Evolutionary conservation across 768 basidiomycete species (phyloP).

Genomic region (Lentinula sp.): DNA sequence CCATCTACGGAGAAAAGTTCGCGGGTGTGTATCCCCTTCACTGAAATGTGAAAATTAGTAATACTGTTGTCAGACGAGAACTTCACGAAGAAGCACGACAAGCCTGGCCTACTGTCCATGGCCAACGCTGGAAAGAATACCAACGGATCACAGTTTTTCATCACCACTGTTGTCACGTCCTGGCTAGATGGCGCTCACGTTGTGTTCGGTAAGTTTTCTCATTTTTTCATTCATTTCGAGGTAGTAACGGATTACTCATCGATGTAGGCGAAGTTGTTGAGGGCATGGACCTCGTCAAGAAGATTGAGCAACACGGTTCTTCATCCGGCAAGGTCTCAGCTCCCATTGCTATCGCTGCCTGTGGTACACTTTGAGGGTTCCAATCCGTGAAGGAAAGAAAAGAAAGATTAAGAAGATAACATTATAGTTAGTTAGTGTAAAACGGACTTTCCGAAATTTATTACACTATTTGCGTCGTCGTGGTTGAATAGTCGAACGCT

Average conservation of each 20-base stretch:
- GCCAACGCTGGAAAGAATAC: constrained; percentile 87
- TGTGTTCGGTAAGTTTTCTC: neutral
- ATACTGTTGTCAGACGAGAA: neutral
- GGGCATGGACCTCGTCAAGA: constrained; percentile 1
- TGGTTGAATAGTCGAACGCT: no score
- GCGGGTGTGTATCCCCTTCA: constrained; percentile 44
- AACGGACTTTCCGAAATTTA: neutral
- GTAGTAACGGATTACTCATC: neutral
- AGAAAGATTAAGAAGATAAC: neutral
- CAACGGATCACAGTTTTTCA: constrained; percentile 97
- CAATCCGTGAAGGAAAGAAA: neutral
- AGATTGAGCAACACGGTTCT: neutral
- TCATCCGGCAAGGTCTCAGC: neutral
- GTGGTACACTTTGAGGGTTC: neutral
- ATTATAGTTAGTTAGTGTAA: constrained; percentile 6
- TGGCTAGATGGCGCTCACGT: constrained; percentile 60
- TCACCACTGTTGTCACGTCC: constrained; percentile 90
- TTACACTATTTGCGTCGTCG: neutral
- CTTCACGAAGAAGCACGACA: constrained; percentile 1
- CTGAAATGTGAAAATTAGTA: neutral
- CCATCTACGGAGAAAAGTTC: constrained; percentile 87
- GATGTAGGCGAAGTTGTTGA: constrained; percentile 7
- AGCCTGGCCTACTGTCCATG: constrained; percentile 38
- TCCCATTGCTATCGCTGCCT: neutral
- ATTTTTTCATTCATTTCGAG: neutral